Conservation (phyloP, 441 rosid genomes). For the Omphalea diandra region DNA sequence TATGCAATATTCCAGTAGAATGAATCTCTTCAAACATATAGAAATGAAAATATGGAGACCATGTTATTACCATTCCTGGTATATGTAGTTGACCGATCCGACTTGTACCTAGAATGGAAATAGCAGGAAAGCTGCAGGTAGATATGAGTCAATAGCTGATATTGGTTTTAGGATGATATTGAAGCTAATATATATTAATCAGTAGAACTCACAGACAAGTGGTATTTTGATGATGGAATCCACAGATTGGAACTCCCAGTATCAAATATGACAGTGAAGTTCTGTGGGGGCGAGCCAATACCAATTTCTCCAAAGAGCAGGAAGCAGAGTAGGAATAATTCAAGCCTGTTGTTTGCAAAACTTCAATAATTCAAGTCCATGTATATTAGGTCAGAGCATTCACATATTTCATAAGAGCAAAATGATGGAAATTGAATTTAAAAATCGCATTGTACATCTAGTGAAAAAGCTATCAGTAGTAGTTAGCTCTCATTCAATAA, state of each 20-base stretch:
- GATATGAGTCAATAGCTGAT: slow-evolving; percentile 4
- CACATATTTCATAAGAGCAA: too few species aligned
- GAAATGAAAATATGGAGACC: background rate
- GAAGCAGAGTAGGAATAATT: too few species aligned
- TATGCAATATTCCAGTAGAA: background rate
- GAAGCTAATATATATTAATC: background rate
- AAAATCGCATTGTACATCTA: too few species aligned
- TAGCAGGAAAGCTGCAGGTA: slow-evolving; percentile 71
- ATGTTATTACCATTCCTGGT: slow-evolving; percentile 42
- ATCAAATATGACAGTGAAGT: slow-evolving; percentile 70
- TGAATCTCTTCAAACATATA: background rate
- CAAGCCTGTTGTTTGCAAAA: too few species aligned
- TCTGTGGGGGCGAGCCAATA: slow-evolving; percentile 73
- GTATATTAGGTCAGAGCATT: too few species aligned
- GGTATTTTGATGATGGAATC: slow-evolving; percentile 79
- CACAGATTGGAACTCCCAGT: slow-evolving; percentile 90
- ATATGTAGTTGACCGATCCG: slow-evolving; percentile 60
- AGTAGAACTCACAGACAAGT: slow-evolving; percentile 53
- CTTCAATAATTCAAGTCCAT: too few species aligned
- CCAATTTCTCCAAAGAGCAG: slow-evolving; percentile 71
- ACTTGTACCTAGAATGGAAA: slow-evolving; percentile 66
- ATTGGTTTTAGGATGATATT: background rate
- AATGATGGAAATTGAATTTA: too few species aligned
- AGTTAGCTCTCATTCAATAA: too few species aligned
- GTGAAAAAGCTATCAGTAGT: too few species aligned